These are phyloP conservation scores for Suhomyces atakaporum DNA, from an alignment of 1,139 yeast species.

Conservation along the genomic window DNA sequence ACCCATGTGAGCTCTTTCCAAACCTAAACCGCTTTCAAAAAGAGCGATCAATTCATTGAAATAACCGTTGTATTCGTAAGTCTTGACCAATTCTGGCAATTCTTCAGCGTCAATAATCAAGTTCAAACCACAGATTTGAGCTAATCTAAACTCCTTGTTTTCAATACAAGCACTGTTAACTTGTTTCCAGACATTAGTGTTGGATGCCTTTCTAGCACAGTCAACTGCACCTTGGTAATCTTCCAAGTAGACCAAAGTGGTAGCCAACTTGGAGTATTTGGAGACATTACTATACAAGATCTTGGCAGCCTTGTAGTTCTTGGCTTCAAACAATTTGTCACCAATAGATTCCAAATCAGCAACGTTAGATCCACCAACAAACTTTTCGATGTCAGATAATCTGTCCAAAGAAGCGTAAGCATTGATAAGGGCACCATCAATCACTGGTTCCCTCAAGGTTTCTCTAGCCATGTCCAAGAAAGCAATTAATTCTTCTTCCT, in stretches of 20 bases:
- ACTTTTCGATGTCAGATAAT: conserved; percentile 78
- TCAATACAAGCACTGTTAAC: conserved; percentile 96
- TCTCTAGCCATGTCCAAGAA: conserved; percentile 94
- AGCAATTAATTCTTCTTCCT: conserved; percentile 88
- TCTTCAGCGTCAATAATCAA: conserved; percentile 97
- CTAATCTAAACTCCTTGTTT: conserved; percentile 91
- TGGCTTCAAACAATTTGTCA: conserved; percentile 79
- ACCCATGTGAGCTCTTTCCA: conserved; percentile 99
- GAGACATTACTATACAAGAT: conserved; percentile 82
- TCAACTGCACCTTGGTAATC: conserved; percentile 98
- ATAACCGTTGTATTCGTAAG: conserved; percentile 88
- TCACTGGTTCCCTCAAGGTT: conserved; percentile 83
- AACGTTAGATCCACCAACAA: conserved; percentile 84
- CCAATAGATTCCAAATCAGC: conserved; percentile 93
- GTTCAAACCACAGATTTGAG: conserved; percentile 98
- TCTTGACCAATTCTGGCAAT: conserved; percentile 81
- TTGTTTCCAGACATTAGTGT: conserved; percentile 93
- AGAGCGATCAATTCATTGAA: conserved; percentile 88
- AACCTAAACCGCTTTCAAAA: conserved; percentile 92
- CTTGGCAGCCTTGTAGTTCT: conserved; percentile 92
- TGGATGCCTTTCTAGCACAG: conserved; percentile 97
- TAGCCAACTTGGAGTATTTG: conserved; percentile 92
- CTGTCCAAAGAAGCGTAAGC: conserved; percentile 81
- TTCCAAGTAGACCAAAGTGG: conserved; percentile 86
- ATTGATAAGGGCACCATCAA: conserved; percentile 89